Percentiles rank a stretch among this genome's conserved stretches.
Evolutionary conservation across 2,329 filamentous ascomycete genomes (phyloP).

Genomic region (Cyphellophora attinorum): DNA sequence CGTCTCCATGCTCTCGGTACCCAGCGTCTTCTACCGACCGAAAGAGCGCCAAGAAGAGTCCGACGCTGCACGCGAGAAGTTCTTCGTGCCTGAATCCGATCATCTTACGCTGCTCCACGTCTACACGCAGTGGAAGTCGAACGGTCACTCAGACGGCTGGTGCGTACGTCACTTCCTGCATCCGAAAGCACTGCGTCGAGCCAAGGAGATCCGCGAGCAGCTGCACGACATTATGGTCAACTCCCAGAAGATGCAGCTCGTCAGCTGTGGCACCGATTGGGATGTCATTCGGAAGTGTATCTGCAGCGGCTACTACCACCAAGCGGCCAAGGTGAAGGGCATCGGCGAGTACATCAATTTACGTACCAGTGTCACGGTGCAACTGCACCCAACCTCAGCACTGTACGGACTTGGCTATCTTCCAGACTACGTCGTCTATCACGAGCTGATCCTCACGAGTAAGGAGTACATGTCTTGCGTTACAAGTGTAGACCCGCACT

Average conservation of each 20-base stretch:
- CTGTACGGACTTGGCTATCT: constrained; percentile 88
- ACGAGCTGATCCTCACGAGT: constrained; percentile 77
- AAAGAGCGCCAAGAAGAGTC: constrained; percentile 96
- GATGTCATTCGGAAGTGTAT: constrained; percentile 93
- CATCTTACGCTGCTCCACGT: constrained; percentile 93
- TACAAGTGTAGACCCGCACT: constrained; percentile 90
- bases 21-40: constrained; percentile 91
- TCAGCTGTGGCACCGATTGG: constrained; percentile 92
- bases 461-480: constrained; percentile 99
- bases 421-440: constrained; percentile 95
- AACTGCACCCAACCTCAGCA: constrained; percentile 87
- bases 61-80: constrained; percentile 90
- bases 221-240: constrained; percentile 79
- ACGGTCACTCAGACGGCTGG: constrained; percentile 84
- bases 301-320: constrained; percentile 95
- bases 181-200: constrained; percentile 82
- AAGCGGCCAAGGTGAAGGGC: constrained; percentile 90
- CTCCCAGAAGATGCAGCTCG: constrained; percentile 79
- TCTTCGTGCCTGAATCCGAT: constrained; percentile 96
- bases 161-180: constrained; percentile 90
- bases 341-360: constrained; percentile 97
- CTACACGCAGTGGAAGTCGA: constrained; percentile 88
- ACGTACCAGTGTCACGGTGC: constrained; percentile 85
- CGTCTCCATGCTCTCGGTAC: constrained; percentile 94
- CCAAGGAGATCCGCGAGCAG: constrained; percentile 90